phyloP scores from a whole-genome alignment of 1,284 basidiomycete genomes.

The Ceratobasidium sp. region DNA sequence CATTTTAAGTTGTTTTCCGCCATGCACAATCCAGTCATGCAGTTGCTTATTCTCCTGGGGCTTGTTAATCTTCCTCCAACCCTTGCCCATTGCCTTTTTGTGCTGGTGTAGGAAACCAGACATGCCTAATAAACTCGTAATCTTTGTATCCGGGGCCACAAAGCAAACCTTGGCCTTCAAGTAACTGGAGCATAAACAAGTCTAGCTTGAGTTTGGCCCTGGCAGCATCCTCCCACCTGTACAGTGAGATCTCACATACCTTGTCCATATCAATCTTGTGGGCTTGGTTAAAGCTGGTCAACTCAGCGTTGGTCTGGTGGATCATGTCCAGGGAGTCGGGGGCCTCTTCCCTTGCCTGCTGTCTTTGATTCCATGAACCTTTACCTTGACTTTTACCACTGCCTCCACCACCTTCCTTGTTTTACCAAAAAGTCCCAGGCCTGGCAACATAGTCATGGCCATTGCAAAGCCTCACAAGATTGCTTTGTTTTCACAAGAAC shows the following conservation, averaged over 20 bases:
- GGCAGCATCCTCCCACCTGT: slow-evolving; percentile 34
- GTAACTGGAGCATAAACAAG: slow-evolving; percentile 32
- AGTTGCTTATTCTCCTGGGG: neutral
- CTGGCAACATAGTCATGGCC: too few species aligned
- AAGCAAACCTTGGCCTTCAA: slow-evolving; percentile 23
- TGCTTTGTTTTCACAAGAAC: too few species aligned
- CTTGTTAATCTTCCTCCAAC: neutral
- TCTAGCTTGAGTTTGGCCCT: slow-evolving; percentile 22
- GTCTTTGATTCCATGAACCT: neutral
- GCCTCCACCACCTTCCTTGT: neutral
- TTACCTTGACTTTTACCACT: too few species aligned
- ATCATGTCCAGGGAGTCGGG: neutral
- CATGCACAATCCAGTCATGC: slow-evolving; percentile 6
- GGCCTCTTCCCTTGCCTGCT: neutral
- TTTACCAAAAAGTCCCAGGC: too few species aligned
- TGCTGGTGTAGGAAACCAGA: too few species aligned
- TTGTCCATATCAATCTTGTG: too few species aligned
- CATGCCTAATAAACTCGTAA: too few species aligned
- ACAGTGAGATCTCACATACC: neutral
- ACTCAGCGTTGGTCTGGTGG: neutral
- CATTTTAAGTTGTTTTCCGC: too few species aligned
- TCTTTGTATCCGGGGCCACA: slow-evolving; percentile 7
- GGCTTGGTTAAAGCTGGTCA: too few species aligned
- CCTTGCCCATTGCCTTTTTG: slow-evolving; percentile 3
- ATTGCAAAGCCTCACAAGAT: too few species aligned